Base-by-base conservation (phyloP, 2,329 filamentous ascomycete species). In the Colletotrichum tanaceti region DNA sequence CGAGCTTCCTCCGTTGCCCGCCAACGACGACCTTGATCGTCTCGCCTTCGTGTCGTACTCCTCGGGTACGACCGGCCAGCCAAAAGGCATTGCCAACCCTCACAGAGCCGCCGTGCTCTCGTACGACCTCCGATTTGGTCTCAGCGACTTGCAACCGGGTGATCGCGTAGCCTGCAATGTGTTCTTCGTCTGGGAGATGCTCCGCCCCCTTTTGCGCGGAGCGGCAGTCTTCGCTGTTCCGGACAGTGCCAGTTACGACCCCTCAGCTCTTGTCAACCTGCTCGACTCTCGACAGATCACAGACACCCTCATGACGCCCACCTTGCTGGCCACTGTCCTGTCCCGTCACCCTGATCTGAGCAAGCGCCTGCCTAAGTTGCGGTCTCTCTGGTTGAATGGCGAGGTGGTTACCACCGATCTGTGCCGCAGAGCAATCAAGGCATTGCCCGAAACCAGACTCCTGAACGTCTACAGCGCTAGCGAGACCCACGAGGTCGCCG, bases 111-210 rank as follows among this genome's bases (percentile, higher is more conserved):
- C 92, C 0, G 89, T 94, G 1, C 85, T 87, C 35, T 94, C 92
- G 7, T 94, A 94, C 75, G 83, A 93, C 73, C 78, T 93, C 71
- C 84, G 92, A 77, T 94, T 94, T 74, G 83, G 81, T 11, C 78
- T 94, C 57, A 91, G 89, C 72, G 90, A 94, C 76, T 81, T 93
- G 3, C 79, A 85, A 20, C 90, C 89, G 0, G 91, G 91, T 18
- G 92, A 94, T 73, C 87, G 92, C 7, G 91, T 94, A 13, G 92
- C 92, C n/a, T 94, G 92, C 80, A 95, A 94, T 82, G 92, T 94
- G 68, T 95, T 94, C 78, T 95, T 95, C 76, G 85, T 94, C 54
- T 95, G 92, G 92, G 92, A 95, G 77, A 94, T 94, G 65, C 78
- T 95, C 63, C 90, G 92, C 5, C 92, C 92, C 10, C 82, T 95